Conservation (phyloP, 129 eudicot species). For the Pittosporum tobira region DNA sequence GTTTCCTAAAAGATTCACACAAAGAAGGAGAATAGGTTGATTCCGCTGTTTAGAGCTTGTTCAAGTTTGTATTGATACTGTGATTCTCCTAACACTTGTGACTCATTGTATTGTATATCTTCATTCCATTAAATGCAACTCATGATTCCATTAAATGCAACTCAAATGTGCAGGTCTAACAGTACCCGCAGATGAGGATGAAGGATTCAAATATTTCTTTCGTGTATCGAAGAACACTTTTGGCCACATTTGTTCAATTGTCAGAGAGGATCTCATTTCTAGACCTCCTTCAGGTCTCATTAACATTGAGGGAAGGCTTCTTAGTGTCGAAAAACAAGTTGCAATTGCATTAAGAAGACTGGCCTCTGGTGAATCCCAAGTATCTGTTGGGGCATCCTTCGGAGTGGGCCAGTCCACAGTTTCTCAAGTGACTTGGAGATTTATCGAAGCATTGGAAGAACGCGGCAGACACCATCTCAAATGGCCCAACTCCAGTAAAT, state of each 20-base stretch:
- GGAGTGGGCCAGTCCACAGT: conserved; percentile 99
- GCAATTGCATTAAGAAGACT: conserved; percentile 91
- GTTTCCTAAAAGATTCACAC: too few relatives aligned
- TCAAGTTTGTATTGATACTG: too few relatives aligned
- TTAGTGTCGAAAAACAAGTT: conserved; percentile 97
- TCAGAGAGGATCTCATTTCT: conserved; percentile 77
- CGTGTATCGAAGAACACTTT: conserved; percentile 80
- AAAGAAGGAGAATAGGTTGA: too few relatives aligned
- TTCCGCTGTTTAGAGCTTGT: too few relatives aligned
- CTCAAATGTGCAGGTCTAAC: conserved; percentile 32
- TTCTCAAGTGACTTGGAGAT: conserved; percentile 98
- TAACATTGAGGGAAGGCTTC: conserved; percentile 92
- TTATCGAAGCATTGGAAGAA: conserved; percentile 86
- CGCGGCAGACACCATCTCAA: conserved; percentile 84
- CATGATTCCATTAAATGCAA: neutral
- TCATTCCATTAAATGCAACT: too few relatives aligned
- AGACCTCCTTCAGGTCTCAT: conserved; percentile 97
- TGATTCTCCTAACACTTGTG: too few relatives aligned
- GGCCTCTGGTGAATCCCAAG: conserved; percentile 97
- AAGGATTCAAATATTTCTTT: conserved; percentile 80
- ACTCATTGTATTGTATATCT: neutral
- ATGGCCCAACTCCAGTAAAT: conserved; percentile 54
- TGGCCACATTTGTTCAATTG: conserved; percentile 81
- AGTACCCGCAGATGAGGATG: conserved; percentile 72
- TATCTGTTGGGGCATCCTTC: conserved; percentile 82